Evolutionary conservation across 305 asterid species (phyloP), one percentile per base, ranked within the genome.

Genomic region (Fraxinus paxiana): DNA sequence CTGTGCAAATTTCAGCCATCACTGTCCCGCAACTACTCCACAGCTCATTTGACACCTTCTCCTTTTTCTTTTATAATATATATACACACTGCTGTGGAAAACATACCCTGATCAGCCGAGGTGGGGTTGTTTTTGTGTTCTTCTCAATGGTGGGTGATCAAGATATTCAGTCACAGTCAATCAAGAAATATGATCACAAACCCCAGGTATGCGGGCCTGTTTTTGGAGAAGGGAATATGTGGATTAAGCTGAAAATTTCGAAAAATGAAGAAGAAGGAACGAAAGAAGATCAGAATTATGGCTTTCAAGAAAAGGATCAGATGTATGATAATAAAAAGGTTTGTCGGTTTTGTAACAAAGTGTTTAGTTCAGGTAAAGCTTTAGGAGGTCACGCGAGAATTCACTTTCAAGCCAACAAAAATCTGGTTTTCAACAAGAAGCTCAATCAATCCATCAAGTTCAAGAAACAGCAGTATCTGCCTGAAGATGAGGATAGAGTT

Each of bases 341-440:
- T 80, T 93, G 98, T 65, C 63, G 74, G 2, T 75, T 86, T 37
- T 92, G 98, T 38, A 24, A 35, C 78, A 91, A 90, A 80, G 88
- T 30, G 30, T 92, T 92, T 34, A 51, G 82, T 2, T 91, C 92
- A 0, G 93, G 96, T 61, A 92, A 93, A 88, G 98, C 94, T 59
- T 84, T 91, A 20, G 96, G 97, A 0, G 97, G 98, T 85, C 98
- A 93, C 86, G 88, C 86, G 97, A 93, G 94, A 73, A 85, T 88
- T 70, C 98, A 93, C 35, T 51, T 78, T 51, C 87, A 81, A 34
- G 48, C 83, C 17, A 51, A 77, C 0, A 80, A 82, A 18, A 73
- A 5, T n/a, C 17, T 59, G 18, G 54, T 65, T 59, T 73, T 38
- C 74, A 70, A 20, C 12, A 77, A 77, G 75, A 79, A 79, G 54